Evolutionary conservation across 2,329 filamentous ascomycete genomes (phyloP).

Genomic region (Diaporthe batatas): DNA sequence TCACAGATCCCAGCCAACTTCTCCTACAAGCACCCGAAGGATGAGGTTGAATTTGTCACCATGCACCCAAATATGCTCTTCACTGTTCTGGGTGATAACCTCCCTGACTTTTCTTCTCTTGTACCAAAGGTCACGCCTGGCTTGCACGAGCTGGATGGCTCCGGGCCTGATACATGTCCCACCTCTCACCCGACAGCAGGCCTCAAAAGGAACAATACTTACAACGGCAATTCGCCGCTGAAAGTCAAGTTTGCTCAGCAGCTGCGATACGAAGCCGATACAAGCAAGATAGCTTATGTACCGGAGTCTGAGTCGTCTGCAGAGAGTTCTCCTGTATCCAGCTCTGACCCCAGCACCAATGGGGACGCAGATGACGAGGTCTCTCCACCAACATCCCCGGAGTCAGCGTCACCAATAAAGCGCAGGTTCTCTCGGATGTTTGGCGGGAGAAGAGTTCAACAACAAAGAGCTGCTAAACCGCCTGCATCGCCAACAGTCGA

Average conservation of each 20-base stretch:
- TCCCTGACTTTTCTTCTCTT: not conserved
- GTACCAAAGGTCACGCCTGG: not conserved
- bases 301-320: not conserved
- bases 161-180: not conserved
- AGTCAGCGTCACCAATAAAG: not conserved
- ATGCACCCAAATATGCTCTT: conserved; percentile 6
- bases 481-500: not conserved
- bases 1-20: conserved; percentile 40
- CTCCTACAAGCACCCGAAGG: conserved; percentile 22
- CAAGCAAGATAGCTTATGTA: conserved; percentile 3
- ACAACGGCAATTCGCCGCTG: not conserved
- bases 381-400: not conserved
- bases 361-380: not conserved
- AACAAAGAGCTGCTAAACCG: not conserved
- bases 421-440: not conserved
- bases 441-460: not conserved
- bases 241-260: conserved; percentile 16
- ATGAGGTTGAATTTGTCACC: conserved; percentile 27
- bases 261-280: conserved; percentile 6
- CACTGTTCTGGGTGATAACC: conserved; percentile 11
- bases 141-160: not conserved
- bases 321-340: not conserved
- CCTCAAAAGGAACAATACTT: not conserved
- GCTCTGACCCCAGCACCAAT: not conserved
- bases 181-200: not conserved